phyloP scores from a whole-genome alignment of 2,329 filamentous ascomycete species.

The Fusarium dlaminii region DNA sequence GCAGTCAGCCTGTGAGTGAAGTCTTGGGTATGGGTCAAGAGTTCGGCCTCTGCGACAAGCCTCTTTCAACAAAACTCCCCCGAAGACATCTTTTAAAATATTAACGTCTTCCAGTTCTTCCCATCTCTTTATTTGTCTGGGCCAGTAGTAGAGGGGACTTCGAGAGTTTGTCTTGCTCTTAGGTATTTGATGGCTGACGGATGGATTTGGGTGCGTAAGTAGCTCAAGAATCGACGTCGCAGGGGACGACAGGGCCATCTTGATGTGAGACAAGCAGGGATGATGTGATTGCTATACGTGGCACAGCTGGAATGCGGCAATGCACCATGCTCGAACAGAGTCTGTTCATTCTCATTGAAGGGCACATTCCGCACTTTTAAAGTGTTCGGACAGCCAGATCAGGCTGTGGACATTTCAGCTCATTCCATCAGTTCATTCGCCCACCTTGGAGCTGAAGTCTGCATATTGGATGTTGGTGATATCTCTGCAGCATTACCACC shows the following conservation, averaged over 20 bases:
- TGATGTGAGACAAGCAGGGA: neutral
- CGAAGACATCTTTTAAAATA: neutral
- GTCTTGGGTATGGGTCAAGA: neutral
- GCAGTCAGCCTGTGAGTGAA: neutral
- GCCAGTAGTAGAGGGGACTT: neutral
- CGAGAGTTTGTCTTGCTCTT: conserved; percentile 12
- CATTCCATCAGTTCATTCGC: neutral
- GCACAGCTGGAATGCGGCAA: neutral
- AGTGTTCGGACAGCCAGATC: neutral
- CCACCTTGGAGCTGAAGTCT: neutral
- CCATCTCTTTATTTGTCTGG: conserved; percentile 5
- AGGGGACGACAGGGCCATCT: neutral
- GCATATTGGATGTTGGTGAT: conserved; percentile 19
- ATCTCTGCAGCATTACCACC: neutral
- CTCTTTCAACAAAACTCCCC: neutral
- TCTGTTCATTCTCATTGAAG: neutral
- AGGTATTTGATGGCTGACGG: neutral
- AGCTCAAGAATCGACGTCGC: conserved; percentile 25
- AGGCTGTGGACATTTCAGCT: neutral
- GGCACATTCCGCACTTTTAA: neutral
- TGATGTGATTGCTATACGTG: neutral
- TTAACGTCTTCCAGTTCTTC: conserved; percentile 4
- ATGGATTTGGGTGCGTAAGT: conserved; percentile 19
- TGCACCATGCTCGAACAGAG: neutral
- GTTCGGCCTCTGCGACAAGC: neutral